Evolutionary conservation across 2,329 filamentous ascomycete genomes (phyloP).

Genomic region (Xylaria sp.): DNA sequence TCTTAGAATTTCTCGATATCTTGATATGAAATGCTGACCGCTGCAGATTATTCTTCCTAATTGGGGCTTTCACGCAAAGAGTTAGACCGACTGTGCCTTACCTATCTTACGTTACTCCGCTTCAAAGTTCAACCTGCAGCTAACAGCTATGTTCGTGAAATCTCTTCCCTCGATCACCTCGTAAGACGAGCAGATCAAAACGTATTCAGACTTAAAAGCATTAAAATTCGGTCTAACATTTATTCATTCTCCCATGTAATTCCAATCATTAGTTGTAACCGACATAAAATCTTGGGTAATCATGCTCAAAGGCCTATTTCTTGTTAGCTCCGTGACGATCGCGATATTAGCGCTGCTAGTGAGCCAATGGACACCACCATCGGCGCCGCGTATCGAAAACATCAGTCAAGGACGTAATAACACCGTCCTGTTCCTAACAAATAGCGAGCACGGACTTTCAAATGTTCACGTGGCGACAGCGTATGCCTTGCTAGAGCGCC

Average conservation of each 20-base stretch:
- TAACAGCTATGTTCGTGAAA: neutral
- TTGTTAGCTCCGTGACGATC: neutral
- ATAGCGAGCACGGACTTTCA: constrained; percentile 29
- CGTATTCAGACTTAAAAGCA: too few species aligned
- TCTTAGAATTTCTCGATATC: too few species aligned
- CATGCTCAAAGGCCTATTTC: constrained; percentile 8
- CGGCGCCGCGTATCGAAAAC: neutral
- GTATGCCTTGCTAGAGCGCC: constrained; percentile 28
- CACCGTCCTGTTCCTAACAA: constrained; percentile 29
- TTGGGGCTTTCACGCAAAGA: too few species aligned
- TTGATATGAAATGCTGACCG: too few species aligned
- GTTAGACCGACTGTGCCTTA: too few species aligned
- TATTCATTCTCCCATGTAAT: too few species aligned
- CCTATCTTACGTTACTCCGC: too few species aligned
- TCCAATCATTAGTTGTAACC: neutral
- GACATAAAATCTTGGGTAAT: too few species aligned
- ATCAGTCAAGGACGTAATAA: constrained; percentile 27
- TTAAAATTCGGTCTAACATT: too few species aligned
- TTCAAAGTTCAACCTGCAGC: neutral
- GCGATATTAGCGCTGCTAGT: constrained; percentile 4
- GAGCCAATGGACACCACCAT: constrained; percentile 1
- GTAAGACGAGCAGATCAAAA: too few species aligned
- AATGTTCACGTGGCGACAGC: constrained; percentile 30
- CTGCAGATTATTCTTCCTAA: too few species aligned
- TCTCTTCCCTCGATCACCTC: neutral